Percentiles rank a stretch among this genome's conserved stretches.
Conservation (phyloP, 345 rosid genomes). For the Lepidium didymum region DNA sequence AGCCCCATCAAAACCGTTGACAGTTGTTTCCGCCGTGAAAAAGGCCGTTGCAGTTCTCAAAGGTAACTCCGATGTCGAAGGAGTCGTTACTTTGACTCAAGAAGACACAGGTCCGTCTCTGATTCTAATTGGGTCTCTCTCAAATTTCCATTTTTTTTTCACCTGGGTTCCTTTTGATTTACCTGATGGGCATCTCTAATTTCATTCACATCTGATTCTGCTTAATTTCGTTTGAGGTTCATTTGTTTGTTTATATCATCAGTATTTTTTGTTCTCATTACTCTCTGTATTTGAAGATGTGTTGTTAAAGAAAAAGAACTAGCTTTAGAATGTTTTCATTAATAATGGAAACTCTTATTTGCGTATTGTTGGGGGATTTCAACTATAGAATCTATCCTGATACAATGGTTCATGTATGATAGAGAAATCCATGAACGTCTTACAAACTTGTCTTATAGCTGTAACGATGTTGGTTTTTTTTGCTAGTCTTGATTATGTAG, state of each 20-base stretch:
- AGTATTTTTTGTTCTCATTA: background rate
- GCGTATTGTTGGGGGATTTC: background rate
- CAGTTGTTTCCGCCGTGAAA: conserved; percentile 57
- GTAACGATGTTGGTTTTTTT: too few species aligned
- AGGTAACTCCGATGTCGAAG: conserved; percentile 76
- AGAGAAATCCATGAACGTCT: too few species aligned
- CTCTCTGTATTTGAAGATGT: background rate
- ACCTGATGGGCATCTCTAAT: background rate
- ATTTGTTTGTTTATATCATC: background rate
- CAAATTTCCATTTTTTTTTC: background rate
- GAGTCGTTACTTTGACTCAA: conserved; percentile 78
- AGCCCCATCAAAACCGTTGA: conserved; percentile 36
- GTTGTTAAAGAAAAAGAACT: background rate
- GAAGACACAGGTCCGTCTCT: conserved; percentile 51
- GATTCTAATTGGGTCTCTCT: background rate
- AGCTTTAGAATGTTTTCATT: background rate
- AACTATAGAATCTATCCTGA: too few species aligned
- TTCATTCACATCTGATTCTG: background rate
- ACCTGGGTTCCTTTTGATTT: background rate
- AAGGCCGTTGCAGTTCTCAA: conserved; percentile 91
- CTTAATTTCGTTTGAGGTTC: background rate
- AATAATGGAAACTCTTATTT: background rate
- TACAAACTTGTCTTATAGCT: too few species aligned
- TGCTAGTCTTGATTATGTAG: too few species aligned
- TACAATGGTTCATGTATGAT: too few species aligned